Base-by-base conservation (phyloP, 108 stramenopile genomes). In the Fistulifera pelliculosa region DNA sequence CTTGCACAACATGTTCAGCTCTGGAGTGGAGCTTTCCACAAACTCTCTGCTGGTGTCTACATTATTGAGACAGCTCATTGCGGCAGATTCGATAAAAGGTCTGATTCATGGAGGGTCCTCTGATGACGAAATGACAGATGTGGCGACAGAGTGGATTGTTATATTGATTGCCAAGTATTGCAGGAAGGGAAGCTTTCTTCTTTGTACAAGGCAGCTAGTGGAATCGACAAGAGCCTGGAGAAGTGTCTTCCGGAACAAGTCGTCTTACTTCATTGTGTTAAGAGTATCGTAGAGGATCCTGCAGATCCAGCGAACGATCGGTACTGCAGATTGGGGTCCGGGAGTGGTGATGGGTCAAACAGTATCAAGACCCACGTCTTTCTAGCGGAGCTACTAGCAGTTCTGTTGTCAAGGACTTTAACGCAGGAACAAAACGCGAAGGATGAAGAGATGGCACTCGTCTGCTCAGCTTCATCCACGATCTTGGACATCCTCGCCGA, bases 141-240 rank as follows among this genome's bases (percentile, higher is more conserved):
- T 58, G 38, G 85, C 85, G 11, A 87, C 85, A 8, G 85, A 87
- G 56, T 91, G 90, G 90, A 82, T 87, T 41, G 60, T 74, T 25
- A 51, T 78, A 18, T 28, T 85, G 2, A 41, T 91, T 50, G 65
- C 69, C 39, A 63, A 75, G 35, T 48, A 85, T 27, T 63, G 65
- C 15, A 59, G 76, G 22, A 58, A 69, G 39, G 85, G 85, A 10
- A 53, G 72, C 27, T 58, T 87, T 15, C 60, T 45, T 45, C 44
- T 8, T 45, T 45, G 44, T 35, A 35, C 31, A 35, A 8, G 8
- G 31, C 31, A 6, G 8, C 8, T 35, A 6, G 6, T 35, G 31
- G 31, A 8, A 8, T 6, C 3, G 8, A 8, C 31, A 6, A 5
- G 4, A 11, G 3, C 16, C 4, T 45, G 16, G 64, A 18, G 26